Conservation (phyloP, 176 grass and related monocot genomes). For the Triticum urartu region DNA sequence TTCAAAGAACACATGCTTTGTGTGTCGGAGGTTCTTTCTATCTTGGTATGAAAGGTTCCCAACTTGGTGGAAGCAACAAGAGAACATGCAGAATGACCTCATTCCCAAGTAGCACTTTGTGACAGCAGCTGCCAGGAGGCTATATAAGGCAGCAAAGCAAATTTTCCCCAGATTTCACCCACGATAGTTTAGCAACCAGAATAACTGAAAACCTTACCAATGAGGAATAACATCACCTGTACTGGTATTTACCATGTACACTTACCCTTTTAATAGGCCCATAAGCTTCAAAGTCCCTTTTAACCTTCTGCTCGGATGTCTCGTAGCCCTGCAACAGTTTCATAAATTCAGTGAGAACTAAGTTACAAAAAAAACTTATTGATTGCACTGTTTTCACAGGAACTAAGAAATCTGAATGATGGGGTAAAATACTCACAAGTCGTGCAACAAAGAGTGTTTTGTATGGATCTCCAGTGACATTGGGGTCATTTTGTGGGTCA, state of each 20-base stretch:
- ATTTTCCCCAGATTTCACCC: neutral
- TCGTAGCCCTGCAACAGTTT: conserved; percentile 58
- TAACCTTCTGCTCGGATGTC: conserved; percentile 62
- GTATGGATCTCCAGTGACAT: conserved; percentile 71
- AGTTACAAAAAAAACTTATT: conserved; percentile 5
- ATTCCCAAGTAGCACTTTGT: neutral
- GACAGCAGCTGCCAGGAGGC: neutral
- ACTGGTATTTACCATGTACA: conserved; percentile 40
- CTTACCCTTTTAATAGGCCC: conserved; percentile 90
- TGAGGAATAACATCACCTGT: conserved; percentile 53
- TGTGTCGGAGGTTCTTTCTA: neutral
- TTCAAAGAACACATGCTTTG: neutral
- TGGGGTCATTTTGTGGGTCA: conserved; percentile 67
- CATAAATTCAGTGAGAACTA: conserved; percentile 5
- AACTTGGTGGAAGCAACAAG: conserved; percentile 21
- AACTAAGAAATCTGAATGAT: neutral
- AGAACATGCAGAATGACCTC: neutral
- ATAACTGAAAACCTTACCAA: conserved; percentile 53
- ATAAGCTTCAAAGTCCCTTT: conserved; percentile 87
- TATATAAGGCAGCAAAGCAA: neutral
- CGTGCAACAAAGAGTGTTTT: conserved; percentile 77
- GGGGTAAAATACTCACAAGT: conserved; percentile 48
- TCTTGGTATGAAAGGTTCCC: neutral
- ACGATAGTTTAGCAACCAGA: conserved; percentile 6
- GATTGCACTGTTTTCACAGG: neutral